Conservation (phyloP, 257 asterid genomes). For the Avicennia marina region DNA sequence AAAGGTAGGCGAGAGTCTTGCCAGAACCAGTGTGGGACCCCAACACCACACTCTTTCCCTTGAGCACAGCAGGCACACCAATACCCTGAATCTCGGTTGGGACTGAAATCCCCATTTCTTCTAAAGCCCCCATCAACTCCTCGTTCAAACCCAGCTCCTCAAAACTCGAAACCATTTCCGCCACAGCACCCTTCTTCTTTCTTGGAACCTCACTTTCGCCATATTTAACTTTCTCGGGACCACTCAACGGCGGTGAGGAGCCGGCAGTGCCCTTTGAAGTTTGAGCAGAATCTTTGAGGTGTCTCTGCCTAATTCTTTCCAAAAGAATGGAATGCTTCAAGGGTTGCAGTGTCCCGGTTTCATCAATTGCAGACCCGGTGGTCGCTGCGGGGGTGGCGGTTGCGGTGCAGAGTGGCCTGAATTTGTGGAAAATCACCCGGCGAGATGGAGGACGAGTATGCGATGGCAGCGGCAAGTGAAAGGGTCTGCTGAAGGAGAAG, state of each 20-base stretch:
- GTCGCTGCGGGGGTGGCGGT: slow-evolving; percentile 15
- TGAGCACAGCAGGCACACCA: slow-evolving; percentile 80
- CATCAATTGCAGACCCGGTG: slow-evolving; percentile 25
- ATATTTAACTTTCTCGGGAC: slow-evolving; percentile 14
- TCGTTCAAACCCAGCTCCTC: slow-evolving; percentile 80
- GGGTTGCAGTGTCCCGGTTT: slow-evolving; percentile 40
- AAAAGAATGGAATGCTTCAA: slow-evolving; percentile 70
- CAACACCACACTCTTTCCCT: slow-evolving; percentile 72
- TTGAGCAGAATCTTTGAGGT: slow-evolving; percentile 61
- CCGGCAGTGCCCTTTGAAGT: slow-evolving; percentile 20
- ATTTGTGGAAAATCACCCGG: slow-evolving; percentile 39
- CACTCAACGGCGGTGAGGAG: slow-evolving; percentile 12
- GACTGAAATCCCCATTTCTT: slow-evolving; percentile 72
- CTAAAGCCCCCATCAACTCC: slow-evolving; percentile 70
- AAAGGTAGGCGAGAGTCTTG: slow-evolving; percentile 90
- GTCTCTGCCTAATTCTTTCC: slow-evolving; percentile 77
- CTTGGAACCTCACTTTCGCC: slow-evolving; percentile 37
- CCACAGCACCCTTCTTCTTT: slow-evolving; percentile 43
- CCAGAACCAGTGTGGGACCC: slow-evolving; percentile 99
- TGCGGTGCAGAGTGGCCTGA: slow-evolving; percentile 62
- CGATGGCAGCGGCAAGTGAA: slow-evolving; percentile 27
- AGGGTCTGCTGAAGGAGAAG: slow-evolving; percentile 35
- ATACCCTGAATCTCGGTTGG: slow-evolving; percentile 95
- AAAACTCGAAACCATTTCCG: slow-evolving; percentile 51
- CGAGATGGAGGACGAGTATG: slow-evolving; percentile 18